Evolutionary conservation across 495 filamentous ascomycete species (phyloP), one percentile per base, ranked within the genome.

Genomic region (Penicillium fimorum): DNA sequence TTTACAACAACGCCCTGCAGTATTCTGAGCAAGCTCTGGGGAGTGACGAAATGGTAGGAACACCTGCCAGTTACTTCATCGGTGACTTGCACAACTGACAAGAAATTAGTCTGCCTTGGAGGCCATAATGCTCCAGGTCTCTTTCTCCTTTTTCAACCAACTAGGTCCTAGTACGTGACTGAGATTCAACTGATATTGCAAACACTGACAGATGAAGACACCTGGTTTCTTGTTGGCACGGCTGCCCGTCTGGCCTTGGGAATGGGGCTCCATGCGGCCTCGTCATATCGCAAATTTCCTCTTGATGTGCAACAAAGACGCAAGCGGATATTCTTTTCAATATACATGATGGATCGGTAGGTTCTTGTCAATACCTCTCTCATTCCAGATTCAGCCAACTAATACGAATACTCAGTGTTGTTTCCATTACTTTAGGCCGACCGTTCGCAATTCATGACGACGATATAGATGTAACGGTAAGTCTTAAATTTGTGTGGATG

Each of bases 321-420:
- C 17, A 76, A 74, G 32, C 65, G 73, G 13, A 50, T 76, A 9
- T 76, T 74, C 50, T 76, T 74, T 35, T 76, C 68, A 6, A 50
- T 76, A 0, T 76, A 76, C n/a, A 76, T 76, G 73, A 76, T 76
- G 71, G 73, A 76, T 53, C 68, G 71, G 72, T 75, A 64, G 10
- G 63, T 53, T 30, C 9, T 22, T 3, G 3, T 11, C 9, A 12
- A 2, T 0, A 27, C 4, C 25, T 27, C 25, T 27, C 25, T 27
- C 25, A 4, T 27, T 5, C 18, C 40, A 20, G 40, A 42, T 20
- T 20, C 3, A 11, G 1, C 1, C 8, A 15, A 25, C 44, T 61
- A 18, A 49, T 15, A 35, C 17, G 6, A 8, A 32, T 25, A 22
- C 13, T 3, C 27, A 74, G 72, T 15, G 72, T 76, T 0, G 71